Evolutionary conservation across 2,329 filamentous ascomycete genomes (phyloP).

Genomic region (Curvularia sp.): DNA sequence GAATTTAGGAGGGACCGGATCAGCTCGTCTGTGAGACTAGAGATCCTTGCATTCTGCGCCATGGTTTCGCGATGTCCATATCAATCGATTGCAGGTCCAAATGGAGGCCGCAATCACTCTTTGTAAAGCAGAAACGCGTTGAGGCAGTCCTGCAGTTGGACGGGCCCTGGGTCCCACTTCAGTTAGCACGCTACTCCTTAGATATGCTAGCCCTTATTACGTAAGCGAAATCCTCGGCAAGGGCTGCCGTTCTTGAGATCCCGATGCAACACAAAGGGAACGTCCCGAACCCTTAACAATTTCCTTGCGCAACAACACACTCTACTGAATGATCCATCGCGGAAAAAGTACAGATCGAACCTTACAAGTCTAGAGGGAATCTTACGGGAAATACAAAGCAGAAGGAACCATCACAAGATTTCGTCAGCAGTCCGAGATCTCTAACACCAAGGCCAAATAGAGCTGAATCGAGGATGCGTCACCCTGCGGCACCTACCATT

Average conservation of each 20-base stretch:
- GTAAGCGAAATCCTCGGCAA: not conserved
- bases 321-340: not conserved
- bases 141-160: conserved; percentile 12
- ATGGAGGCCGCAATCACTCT: conserved; percentile 5
- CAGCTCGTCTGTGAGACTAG: conserved; percentile 72
- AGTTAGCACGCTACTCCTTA: conserved; percentile 9
- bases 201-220: not conserved
- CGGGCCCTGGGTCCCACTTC: conserved; percentile 17
- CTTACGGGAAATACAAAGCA: no score
- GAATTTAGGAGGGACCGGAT: conserved; percentile 68
- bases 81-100: not conserved
- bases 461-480: conserved; percentile 34
- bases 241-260: not conserved
- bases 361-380: no score
- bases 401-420: not conserved
- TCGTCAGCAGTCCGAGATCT: no score
- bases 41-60: conserved; percentile 72
- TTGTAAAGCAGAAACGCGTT: conserved; percentile 19
- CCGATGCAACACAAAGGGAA: not conserved
- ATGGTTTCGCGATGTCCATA: conserved; percentile 55
- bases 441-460: not conserved
- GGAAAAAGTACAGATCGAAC: not conserved
- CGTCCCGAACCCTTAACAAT: not conserved
- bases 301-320: not conserved
- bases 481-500: conserved; percentile 45